Percentiles rank a stretch among this genome's conserved stretches.
These are phyloP conservation scores for Diaporthe velutina DNA, from an alignment of 2,329 filamentous ascomycete species.

Conservation along the genomic window DNA sequence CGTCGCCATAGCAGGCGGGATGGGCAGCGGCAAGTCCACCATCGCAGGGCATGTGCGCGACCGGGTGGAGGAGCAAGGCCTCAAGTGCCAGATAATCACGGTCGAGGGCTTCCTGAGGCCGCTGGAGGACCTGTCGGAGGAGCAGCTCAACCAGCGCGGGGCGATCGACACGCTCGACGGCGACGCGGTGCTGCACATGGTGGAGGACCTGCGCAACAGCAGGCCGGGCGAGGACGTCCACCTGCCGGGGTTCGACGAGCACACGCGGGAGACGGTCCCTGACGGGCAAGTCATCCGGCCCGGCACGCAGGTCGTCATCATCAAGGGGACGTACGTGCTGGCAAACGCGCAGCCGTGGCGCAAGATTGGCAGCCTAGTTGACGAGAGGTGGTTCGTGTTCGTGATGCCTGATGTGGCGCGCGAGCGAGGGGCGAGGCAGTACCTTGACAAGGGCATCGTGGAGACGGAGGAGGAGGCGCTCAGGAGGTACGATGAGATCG, in stretches of 20 bases:
- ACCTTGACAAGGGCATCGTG: slow-evolving; percentile 21
- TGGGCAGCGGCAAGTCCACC: slow-evolving; percentile 22
- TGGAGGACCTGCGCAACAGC: slow-evolving; percentile 11
- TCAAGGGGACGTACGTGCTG: slow-evolving; percentile 22
- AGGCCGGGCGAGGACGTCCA: background rate
- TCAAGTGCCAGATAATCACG: slow-evolving; percentile 2
- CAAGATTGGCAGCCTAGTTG: background rate
- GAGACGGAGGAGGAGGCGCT: slow-evolving; percentile 15
- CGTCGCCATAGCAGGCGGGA: slow-evolving; percentile 13
- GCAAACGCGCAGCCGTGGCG: slow-evolving; percentile 19
- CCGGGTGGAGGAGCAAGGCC: slow-evolving; percentile 5
- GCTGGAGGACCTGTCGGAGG: background rate
- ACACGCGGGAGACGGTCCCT: background rate
- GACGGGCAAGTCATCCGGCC: background rate
- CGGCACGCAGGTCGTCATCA: slow-evolving; percentile 15
- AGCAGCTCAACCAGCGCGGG: background rate
- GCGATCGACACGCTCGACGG: slow-evolving; percentile 22
- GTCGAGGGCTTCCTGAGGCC: slow-evolving; percentile 20
- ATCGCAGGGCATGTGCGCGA: slow-evolving; percentile 21
- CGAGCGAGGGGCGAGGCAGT: slow-evolving; percentile 16
- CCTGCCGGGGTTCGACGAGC: slow-evolving; percentile 23
- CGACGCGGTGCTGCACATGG: slow-evolving; percentile 24
- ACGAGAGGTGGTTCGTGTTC: slow-evolving; percentile 18
- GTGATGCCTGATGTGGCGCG: slow-evolving; percentile 17
- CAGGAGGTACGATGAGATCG: slow-evolving; percentile 13